These are phyloP conservation scores for Gossypium davidsonii DNA, from an alignment of 441 rosid genomes.

Conservation along the genomic window DNA sequence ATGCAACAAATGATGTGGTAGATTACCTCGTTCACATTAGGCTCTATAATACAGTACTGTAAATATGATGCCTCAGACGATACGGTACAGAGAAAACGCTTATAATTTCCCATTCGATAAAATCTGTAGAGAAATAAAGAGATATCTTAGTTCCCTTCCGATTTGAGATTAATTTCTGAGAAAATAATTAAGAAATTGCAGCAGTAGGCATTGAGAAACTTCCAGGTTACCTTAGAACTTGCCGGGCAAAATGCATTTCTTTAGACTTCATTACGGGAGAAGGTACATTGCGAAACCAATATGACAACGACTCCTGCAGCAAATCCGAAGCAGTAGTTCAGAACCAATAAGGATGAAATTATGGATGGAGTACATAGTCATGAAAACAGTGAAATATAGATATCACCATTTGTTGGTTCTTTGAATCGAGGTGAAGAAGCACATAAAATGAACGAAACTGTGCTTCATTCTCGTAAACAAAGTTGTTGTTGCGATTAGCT, in stretches of 20 bases:
- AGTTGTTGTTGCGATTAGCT: slow-evolving; percentile 38
- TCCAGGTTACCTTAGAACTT: slow-evolving; percentile 46
- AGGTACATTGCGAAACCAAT: slow-evolving; percentile 65
- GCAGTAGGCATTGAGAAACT: background rate
- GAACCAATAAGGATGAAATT: background rate
- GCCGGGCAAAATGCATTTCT: slow-evolving; percentile 70
- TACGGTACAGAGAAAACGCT: slow-evolving; percentile 43
- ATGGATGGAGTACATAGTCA: slow-evolving; percentile 2
- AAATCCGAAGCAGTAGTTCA: slow-evolving; percentile 19
- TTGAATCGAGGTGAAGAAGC: slow-evolving; percentile 69
- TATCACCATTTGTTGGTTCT: slow-evolving; percentile 49
- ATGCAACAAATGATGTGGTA: background rate
- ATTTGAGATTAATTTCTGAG: background rate
- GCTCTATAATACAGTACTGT: slow-evolving; percentile 70
- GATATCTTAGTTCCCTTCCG: background rate
- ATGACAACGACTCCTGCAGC: slow-evolving; percentile 80
- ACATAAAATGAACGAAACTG: slow-evolving; percentile 73
- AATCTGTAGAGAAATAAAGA: slow-evolving; percentile 27
- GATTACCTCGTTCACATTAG: slow-evolving; percentile 56
- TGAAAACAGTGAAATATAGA: slow-evolving; percentile 17
- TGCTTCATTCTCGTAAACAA: slow-evolving; percentile 46
- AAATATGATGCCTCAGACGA: slow-evolving; percentile 68
- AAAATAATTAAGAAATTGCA: background rate
- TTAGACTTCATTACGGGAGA: slow-evolving; percentile 45
- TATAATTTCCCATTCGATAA: slow-evolving; percentile 59